phyloP scores from a whole-genome alignment of 2,329 filamentous ascomycete genomes.

The Fusarium caatingaense region DNA sequence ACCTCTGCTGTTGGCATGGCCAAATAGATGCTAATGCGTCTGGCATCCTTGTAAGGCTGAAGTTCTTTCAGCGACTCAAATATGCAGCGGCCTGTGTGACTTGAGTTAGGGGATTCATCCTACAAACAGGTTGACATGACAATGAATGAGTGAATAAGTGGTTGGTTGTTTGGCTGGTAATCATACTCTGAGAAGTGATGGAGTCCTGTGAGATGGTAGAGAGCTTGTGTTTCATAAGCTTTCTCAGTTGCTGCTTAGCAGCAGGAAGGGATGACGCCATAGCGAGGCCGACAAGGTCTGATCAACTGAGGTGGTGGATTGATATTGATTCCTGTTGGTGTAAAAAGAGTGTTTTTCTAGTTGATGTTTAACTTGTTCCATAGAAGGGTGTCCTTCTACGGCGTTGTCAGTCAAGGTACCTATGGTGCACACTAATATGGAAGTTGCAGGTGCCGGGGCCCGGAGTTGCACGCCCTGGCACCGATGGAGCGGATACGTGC shows the following conservation, averaged over 20 bases:
- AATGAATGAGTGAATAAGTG: not conserved
- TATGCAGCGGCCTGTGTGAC: constrained; percentile 68
- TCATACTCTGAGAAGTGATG: constrained; percentile 76
- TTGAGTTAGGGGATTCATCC: constrained; percentile 33
- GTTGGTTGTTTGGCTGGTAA: constrained; percentile 15
- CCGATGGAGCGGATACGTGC: constrained; percentile 31
- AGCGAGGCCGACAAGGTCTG: constrained; percentile 33
- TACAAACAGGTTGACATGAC: constrained; percentile 12
- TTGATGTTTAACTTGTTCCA: constrained; percentile 11
- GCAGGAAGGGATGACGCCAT: constrained; percentile 68
- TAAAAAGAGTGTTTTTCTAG: constrained; percentile 20
- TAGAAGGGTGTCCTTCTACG: not conserved
- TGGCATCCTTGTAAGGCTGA: constrained; percentile 79
- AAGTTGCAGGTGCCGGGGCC: constrained; percentile 3
- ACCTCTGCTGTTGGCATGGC: constrained; percentile 93
- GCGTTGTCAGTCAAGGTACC: not conserved
- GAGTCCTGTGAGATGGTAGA: constrained; percentile 70
- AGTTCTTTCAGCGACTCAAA: constrained; percentile 74
- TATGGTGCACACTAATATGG: constrained; percentile 22
- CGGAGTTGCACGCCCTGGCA: constrained; percentile 22
- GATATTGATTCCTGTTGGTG: constrained; percentile 18
- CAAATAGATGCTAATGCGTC: constrained; percentile 84
- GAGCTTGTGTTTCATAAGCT: constrained; percentile 75
- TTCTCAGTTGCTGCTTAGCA: constrained; percentile 82
- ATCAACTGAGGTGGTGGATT: constrained; percentile 13